Conservation (phyloP, 2,329 filamentous ascomycete genomes). For the Ascomycota sp. region DNA sequence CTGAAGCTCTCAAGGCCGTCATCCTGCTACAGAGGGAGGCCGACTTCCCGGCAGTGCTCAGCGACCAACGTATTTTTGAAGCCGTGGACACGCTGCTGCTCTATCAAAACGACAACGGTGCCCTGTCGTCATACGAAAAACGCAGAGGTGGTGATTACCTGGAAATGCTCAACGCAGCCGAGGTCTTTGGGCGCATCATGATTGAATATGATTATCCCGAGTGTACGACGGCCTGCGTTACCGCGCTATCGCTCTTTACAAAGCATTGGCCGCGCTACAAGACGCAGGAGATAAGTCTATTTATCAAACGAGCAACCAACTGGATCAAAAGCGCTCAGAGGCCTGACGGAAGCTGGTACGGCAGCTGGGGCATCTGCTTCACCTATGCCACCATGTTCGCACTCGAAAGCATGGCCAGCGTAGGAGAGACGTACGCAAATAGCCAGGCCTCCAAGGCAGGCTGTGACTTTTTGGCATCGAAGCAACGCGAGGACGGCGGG, state of each 20-base stretch:
- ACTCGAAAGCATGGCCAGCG: slow-evolving; percentile 61
- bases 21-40: slow-evolving; percentile 65
- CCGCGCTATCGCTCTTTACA: slow-evolving; percentile 64
- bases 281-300: slow-evolving; percentile 47
- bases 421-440: slow-evolving; percentile 64
- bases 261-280: slow-evolving; percentile 69
- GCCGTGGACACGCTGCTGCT: slow-evolving; percentile 78
- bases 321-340: slow-evolving; percentile 71
- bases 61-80: slow-evolving; percentile 62
- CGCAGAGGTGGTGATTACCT: slow-evolving; percentile 58
- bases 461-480: slow-evolving; percentile 69
- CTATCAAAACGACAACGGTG: slow-evolving; percentile 74
- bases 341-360: slow-evolving; percentile 86
- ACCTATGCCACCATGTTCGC: slow-evolving; percentile 96
- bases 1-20: slow-evolving; percentile 73
- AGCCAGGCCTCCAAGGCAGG: slow-evolving; percentile 50
- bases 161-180: slow-evolving; percentile 81
- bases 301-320: slow-evolving; percentile 51
- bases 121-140: slow-evolving; percentile 77
- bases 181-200: slow-evolving; percentile 96
- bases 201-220: slow-evolving; percentile 97
- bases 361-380: slow-evolving; percentile 94
- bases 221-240: slow-evolving; percentile 89
- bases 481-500: slow-evolving; percentile 74
- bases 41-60: slow-evolving; percentile 53